A percentile compares a stretch with the other conserved stretches of the same genome.
Conservation (phyloP, 2,329 filamentous ascomycete species). For the Aspergillus luchuensis region DNA sequence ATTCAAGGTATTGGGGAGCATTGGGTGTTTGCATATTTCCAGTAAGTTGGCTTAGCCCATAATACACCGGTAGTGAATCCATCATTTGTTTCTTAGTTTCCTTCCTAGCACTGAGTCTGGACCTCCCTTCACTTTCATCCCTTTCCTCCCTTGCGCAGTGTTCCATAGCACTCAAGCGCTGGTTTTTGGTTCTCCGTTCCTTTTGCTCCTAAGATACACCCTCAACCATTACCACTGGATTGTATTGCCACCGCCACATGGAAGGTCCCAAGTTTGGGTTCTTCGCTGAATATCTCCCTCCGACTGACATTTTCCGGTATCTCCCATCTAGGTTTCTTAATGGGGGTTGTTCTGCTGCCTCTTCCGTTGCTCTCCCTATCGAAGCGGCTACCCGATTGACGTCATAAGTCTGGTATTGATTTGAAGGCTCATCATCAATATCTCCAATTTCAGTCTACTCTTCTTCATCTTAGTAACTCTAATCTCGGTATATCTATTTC, state of each 20-base stretch:
- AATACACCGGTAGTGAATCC: too few species aligned
- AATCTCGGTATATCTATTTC: neutral
- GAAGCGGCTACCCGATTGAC: neutral
- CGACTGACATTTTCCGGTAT: neutral
- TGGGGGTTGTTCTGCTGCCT: neutral
- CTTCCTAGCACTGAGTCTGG: neutral
- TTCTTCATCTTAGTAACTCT: neutral
- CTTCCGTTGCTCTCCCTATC: neutral
- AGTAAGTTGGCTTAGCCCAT: neutral
- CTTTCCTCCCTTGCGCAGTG: neutral
- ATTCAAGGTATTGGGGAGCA: neutral
- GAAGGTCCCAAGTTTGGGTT: neutral
- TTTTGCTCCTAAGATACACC: neutral
- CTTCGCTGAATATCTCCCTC: neutral
- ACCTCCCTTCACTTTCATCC: neutral
- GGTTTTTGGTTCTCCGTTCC: constrained; percentile 1
- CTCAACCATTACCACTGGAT: neutral
- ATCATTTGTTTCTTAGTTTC: neutral
- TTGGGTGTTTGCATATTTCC: neutral
- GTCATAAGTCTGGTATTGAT: neutral
- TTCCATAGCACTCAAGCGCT: neutral
- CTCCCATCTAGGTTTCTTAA: neutral
- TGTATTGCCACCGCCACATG: neutral
- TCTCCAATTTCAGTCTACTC: neutral
- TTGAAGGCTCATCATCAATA: neutral